These are phyloP conservation scores for Penicillium brevicompactum DNA, from an alignment of 2,329 filamentous ascomycete species.

Conservation along the genomic window DNA sequence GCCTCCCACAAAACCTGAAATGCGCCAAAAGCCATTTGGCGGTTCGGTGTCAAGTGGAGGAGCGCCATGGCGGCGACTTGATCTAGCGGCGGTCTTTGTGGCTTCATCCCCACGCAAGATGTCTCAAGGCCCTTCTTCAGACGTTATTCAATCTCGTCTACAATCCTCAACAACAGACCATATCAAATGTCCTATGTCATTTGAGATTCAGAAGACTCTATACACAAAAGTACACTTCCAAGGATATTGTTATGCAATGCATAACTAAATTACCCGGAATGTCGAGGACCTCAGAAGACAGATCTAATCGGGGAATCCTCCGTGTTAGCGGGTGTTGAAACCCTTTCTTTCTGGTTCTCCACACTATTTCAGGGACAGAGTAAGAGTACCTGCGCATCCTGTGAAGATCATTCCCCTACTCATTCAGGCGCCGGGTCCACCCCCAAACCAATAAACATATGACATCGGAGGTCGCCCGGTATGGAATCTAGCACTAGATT, in stretches of 20 bases:
- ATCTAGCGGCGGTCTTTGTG: conserved; percentile 9
- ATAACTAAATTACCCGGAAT: background rate
- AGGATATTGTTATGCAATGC: background rate
- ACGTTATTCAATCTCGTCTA: background rate
- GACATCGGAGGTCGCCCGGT: conserved; percentile 14
- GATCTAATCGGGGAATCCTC: conserved; percentile 11
- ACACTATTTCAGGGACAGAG: conserved; percentile 5
- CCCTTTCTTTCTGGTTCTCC: conserved; percentile 3
- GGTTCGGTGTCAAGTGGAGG: conserved; percentile 5
- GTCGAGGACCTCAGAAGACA: background rate
- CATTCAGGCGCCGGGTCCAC: conserved; percentile 15
- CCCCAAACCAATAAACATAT: conserved; percentile 14
- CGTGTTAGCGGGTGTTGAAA: conserved; percentile 14
- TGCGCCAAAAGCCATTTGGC: conserved; percentile 1
- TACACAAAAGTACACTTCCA: background rate
- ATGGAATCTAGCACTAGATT: conserved; percentile 12
- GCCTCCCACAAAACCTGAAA: background rate
- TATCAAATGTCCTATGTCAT: background rate
- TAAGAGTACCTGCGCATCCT: conserved; percentile 1
- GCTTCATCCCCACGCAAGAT: conserved; percentile 6
- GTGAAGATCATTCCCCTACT: conserved; percentile 22
- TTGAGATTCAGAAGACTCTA: background rate
- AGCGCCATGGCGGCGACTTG: conserved; percentile 7
- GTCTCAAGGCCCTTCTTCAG: conserved; percentile 13
- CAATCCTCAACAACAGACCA: background rate